Conservation (phyloP, 2,329 filamentous ascomycete species). For the Scytalidium sp. region DNA sequence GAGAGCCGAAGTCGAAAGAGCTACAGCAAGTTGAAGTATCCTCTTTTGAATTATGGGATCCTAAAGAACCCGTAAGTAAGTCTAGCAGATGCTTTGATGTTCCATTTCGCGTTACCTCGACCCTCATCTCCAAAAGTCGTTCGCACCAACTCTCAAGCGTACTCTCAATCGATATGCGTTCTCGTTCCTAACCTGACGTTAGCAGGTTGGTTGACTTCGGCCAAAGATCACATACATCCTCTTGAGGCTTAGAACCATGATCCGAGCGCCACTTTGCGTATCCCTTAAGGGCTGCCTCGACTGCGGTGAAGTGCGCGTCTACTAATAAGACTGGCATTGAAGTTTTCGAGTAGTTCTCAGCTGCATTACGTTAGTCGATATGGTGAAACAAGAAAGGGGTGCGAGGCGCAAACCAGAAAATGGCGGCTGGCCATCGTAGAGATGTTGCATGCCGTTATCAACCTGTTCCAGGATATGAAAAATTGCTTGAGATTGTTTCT, state of each 20-base stretch:
- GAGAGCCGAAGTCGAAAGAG: slow-evolving; percentile 78
- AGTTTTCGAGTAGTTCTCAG: slow-evolving; percentile 62
- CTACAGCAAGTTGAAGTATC: slow-evolving; percentile 77
- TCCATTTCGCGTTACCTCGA: slow-evolving; percentile 48
- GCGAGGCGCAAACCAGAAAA: slow-evolving; percentile 55
- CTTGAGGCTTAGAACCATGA: slow-evolving; percentile 47
- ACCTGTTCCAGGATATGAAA: slow-evolving; percentile 81
- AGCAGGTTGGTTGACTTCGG: slow-evolving; percentile 12
- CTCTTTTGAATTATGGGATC: slow-evolving; percentile 83
- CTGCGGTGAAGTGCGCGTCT: slow-evolving; percentile 85
- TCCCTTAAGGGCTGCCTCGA: slow-evolving; percentile 85
- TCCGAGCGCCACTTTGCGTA: slow-evolving; percentile 73
- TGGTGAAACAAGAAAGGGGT: slow-evolving; percentile 3
- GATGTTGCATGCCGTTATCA: slow-evolving; percentile 67
- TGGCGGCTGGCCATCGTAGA: slow-evolving; percentile 68
- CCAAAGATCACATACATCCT: slow-evolving; percentile 25
- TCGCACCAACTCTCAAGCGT: slow-evolving; percentile 71
- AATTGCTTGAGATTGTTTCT: slow-evolving; percentile 80
- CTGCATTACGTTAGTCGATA: slow-evolving; percentile 27
- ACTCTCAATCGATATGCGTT: slow-evolving; percentile 55
- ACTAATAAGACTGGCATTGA: slow-evolving; percentile 73
- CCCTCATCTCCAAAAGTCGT: slow-evolving; percentile 65
- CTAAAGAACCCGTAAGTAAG: slow-evolving; percentile 21
- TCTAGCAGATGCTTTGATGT: slow-evolving; percentile 21
- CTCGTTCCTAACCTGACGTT: slow-evolving; percentile 35